These are phyloP conservation scores for Solanum sejunctum DNA, from an alignment of 257 asterid species.

Conservation along the genomic window DNA sequence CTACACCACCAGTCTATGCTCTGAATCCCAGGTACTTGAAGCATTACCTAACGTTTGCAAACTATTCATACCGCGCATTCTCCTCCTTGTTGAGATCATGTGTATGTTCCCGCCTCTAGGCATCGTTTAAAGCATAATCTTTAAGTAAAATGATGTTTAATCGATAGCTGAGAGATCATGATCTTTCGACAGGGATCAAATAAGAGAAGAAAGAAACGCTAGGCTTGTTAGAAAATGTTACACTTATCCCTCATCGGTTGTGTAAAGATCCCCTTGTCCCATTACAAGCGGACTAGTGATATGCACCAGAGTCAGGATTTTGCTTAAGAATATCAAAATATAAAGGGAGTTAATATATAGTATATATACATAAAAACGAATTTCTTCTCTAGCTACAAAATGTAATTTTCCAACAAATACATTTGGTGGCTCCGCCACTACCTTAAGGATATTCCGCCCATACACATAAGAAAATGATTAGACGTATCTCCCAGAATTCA, in stretches of 20 bases:
- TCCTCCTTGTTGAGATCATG: neutral
- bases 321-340: too few relatives aligned
- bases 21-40: slow-evolving; percentile 7
- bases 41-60: neutral
- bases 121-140: neutral
- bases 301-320: too few relatives aligned
- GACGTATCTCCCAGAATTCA: neutral
- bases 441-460: neutral
- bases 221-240: neutral
- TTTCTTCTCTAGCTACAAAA: too few relatives aligned
- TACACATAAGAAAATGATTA: neutral
- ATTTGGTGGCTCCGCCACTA: too few relatives aligned
- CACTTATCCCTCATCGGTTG: neutral
- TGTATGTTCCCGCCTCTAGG: neutral
- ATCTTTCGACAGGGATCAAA: neutral
- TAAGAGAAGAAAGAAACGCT: neutral
- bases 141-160: neutral
- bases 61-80: neutral
- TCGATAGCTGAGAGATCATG: neutral
- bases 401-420: too few relatives aligned
- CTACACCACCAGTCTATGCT: neutral
- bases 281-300: too few relatives aligned
- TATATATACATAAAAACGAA: too few relatives aligned
- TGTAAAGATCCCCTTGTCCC: too few relatives aligned
- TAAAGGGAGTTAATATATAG: too few relatives aligned